phyloP scores from a whole-genome alignment of 1,139 yeast genomes.

The Hemisphaericaspora xylofermentans region DNA sequence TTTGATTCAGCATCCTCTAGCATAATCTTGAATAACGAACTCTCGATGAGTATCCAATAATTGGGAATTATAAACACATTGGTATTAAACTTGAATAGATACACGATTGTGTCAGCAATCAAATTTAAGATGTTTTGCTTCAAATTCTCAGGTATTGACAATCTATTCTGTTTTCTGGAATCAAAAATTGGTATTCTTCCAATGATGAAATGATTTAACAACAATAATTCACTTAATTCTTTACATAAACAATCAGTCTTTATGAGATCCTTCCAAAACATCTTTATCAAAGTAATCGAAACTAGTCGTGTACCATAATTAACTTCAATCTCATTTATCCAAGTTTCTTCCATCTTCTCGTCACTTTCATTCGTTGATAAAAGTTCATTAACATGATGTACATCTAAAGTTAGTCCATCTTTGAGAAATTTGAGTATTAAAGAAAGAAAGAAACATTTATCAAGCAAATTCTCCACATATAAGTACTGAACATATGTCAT shows the following conservation, averaged over 20 bases:
- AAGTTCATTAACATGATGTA: conserved; percentile 22
- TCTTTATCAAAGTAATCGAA: conserved; percentile 55
- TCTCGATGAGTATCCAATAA: conserved; percentile 64
- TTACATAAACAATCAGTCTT: conserved; percentile 56
- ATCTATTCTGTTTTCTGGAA: neutral
- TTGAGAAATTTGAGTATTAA: conserved; percentile 61
- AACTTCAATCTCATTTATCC: conserved; percentile 22
- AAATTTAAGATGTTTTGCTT: conserved; percentile 23
- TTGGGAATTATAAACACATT: conserved; percentile 79
- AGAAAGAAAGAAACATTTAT: conserved; percentile 57
- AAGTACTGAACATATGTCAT: conserved; percentile 60
- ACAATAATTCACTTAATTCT: conserved; percentile 56
- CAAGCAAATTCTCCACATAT: conserved; percentile 67
- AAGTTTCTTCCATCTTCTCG: conserved; percentile 14
- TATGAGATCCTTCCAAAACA: conserved; percentile 71
- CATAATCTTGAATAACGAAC: conserved; percentile 41
- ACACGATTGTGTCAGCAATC: conserved; percentile 37
- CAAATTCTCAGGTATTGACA: conserved; percentile 15
- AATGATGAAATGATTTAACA: conserved; percentile 43
- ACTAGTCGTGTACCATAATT: conserved; percentile 39
- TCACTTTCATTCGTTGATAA: conserved; percentile 15
- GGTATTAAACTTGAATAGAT: conserved; percentile 56
- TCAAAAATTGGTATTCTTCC: conserved; percentile 8
- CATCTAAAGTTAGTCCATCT: conserved; percentile 49
- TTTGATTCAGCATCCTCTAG: conserved; percentile 30